Percentiles rank a stretch among this genome's conserved stretches.
phyloP scores from a whole-genome alignment of 2,329 filamentous ascomycete genomes.

The Penicillium sp. region DNA sequence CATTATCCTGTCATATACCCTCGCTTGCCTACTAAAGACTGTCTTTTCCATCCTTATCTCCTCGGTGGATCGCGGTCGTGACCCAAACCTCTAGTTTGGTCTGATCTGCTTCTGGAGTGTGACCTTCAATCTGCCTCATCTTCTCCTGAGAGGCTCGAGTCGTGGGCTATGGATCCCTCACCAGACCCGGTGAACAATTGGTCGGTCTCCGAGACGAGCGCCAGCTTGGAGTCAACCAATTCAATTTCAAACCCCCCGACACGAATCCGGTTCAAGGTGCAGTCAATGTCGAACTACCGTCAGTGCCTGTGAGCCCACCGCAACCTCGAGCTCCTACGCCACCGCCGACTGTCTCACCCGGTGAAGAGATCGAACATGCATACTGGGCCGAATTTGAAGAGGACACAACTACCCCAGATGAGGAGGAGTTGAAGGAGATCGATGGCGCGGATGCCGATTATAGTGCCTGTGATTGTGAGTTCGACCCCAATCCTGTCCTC shows the following conservation, averaged over 20 bases:
- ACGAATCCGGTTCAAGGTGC: background rate
- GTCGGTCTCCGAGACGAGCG: background rate
- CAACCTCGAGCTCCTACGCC: slow-evolving; percentile 19
- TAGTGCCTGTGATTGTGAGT: slow-evolving; percentile 55
- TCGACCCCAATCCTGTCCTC: background rate
- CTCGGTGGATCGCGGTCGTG: background rate
- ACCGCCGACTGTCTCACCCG: slow-evolving; percentile 6
- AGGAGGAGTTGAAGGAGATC: slow-evolving; percentile 59
- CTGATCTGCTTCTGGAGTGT: background rate
- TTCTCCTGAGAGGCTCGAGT: background rate
- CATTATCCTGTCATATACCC: background rate
- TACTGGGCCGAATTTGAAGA: slow-evolving; percentile 57
- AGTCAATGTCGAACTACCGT: background rate
- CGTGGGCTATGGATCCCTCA: slow-evolving; percentile 10
- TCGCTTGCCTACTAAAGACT: slow-evolving; percentile 9
- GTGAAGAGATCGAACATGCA: slow-evolving; percentile 34
- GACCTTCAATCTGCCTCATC: background rate
- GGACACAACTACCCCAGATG: slow-evolving; percentile 55
- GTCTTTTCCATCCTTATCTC: slow-evolving; percentile 5
- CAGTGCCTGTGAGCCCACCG: slow-evolving; percentile 3
- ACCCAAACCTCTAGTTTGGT: background rate
- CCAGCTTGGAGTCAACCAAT: background rate
- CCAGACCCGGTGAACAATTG: slow-evolving; percentile 1
- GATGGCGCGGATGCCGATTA: slow-evolving; percentile 48
- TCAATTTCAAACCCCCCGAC: background rate